A percentile compares a stretch with the other conserved stretches of the same genome.
phyloP scores from a whole-genome alignment of 352 stramenopile genomes.

The Pythium graminicola region DNA sequence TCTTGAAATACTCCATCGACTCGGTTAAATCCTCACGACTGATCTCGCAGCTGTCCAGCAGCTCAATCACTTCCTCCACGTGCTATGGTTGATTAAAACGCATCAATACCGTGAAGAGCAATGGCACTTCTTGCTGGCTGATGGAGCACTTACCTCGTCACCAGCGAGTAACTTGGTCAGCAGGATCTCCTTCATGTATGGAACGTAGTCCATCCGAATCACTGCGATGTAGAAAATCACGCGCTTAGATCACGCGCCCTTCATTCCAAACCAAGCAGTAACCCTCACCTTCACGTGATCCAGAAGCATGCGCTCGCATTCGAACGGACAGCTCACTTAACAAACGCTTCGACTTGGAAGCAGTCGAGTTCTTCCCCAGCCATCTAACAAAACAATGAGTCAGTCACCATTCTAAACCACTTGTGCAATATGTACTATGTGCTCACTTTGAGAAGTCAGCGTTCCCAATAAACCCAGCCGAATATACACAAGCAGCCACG shows the following conservation, averaged over 20 bases:
- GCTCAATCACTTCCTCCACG: constrained; percentile 86
- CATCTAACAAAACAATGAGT: constrained; percentile 52
- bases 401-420: no score
- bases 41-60: constrained; percentile 97
- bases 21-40: constrained; percentile 97
- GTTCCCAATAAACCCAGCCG: constrained; percentile 82
- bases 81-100: constrained; percentile 33
- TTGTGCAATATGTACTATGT: no score
- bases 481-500: constrained; percentile 77
- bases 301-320: constrained; percentile 84
- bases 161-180: constrained; percentile 67
- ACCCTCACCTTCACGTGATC: constrained; percentile 84
- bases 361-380: constrained; percentile 97
- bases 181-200: constrained; percentile 88
- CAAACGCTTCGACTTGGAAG: constrained; percentile 92
- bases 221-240: constrained; percentile 29
- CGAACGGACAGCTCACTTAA: constrained; percentile 94
- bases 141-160: constrained; percentile 57
- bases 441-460: constrained; percentile 85
- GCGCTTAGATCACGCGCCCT: no score
- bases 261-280: no score
- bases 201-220: constrained; percentile 84
- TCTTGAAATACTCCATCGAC: constrained; percentile 90
- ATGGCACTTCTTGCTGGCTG: no score
- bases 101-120: no score